A percentile compares a stretch with the other conserved stretches of the same genome.
These are phyloP conservation scores for Scheffersomyces titani DNA, from an alignment of 1,139 yeast species.

Conservation along the genomic window DNA sequence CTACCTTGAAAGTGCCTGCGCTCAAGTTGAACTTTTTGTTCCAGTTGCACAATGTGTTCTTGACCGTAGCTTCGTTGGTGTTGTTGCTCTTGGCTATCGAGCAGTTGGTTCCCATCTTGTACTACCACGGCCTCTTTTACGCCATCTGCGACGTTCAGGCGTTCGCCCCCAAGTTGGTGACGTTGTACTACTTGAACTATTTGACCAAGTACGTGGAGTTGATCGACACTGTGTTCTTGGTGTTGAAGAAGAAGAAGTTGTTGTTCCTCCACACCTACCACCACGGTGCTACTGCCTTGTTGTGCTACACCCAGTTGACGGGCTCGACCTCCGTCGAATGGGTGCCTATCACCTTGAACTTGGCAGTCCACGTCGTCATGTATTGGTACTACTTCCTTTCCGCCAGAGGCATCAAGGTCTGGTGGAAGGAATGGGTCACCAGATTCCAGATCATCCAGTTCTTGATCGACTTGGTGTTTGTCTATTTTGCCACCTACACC, in stretches of 20 bases:
- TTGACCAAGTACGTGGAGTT: slow-evolving; percentile 81
- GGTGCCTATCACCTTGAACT: slow-evolving; percentile 89
- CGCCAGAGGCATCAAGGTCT: slow-evolving; percentile 91
- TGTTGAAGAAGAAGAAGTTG: slow-evolving; percentile 86
- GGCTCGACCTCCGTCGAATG: slow-evolving; percentile 92
- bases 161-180: slow-evolving; percentile 84
- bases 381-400: slow-evolving; percentile 96
- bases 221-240: slow-evolving; percentile 88
- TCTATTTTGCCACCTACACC: slow-evolving; percentile 89
- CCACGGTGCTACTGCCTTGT: slow-evolving; percentile 96
- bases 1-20: slow-evolving; percentile 56
- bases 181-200: slow-evolving; percentile 79
- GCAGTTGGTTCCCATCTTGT: slow-evolving; percentile 82
- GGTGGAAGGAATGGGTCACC: slow-evolving; percentile 99
- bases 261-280: slow-evolving; percentile 94
- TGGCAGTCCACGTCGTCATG: slow-evolving; percentile 95
- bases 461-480: slow-evolving; percentile 83
- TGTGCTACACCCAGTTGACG: slow-evolving; percentile 91
- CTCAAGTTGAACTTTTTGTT: slow-evolving; percentile 63
- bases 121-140: slow-evolving; percentile 75
- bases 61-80: slow-evolving; percentile 69
- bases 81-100: slow-evolving; percentile 74
- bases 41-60: slow-evolving; percentile 76
- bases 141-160: slow-evolving; percentile 81
- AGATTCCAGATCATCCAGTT: slow-evolving; percentile 95